phyloP scores from a whole-genome alignment of 1,284 basidiomycete genomes.

The Rhodotorula sp. region DNA sequence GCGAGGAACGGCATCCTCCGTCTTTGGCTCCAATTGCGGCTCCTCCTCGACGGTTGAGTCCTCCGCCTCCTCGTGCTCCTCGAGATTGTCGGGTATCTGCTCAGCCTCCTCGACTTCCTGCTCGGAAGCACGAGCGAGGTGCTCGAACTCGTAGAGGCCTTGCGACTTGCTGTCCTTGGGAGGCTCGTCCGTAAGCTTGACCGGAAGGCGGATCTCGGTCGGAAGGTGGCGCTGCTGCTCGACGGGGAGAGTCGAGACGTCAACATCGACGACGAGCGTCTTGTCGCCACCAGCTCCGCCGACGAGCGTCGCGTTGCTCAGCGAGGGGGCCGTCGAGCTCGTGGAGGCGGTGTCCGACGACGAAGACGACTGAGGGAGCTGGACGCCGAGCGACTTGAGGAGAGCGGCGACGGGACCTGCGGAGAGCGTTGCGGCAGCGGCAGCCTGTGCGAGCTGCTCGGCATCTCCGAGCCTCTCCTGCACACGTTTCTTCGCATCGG shows the following conservation, averaged over 20 bases:
- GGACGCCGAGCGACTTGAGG: conserved; percentile 16
- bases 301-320: neutral
- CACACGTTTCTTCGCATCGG: conserved; percentile 5
- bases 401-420: conserved; percentile 16
- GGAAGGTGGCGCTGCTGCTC: neutral
- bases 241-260: conserved; percentile 1
- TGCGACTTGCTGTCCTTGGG: neutral
- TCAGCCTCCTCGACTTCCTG: neutral
- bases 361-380: neutral
- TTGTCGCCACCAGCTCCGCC: conserved; percentile 7
- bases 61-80: neutral
- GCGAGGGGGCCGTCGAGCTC: neutral
- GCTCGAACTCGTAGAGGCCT: neutral
- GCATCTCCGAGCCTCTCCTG: neutral
- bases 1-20: neutral
- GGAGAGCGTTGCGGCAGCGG: neutral
- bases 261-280: conserved; percentile 33
- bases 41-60: neutral
- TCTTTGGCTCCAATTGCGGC: neutral
- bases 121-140: too few relatives aligned
- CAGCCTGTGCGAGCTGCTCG: neutral
- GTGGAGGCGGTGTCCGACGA: neutral
- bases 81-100: neutral
- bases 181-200: neutral
- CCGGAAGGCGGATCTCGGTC: conserved; percentile 7